Conservation (phyloP, 106 monocot species). For the Allium sativum region DNA sequence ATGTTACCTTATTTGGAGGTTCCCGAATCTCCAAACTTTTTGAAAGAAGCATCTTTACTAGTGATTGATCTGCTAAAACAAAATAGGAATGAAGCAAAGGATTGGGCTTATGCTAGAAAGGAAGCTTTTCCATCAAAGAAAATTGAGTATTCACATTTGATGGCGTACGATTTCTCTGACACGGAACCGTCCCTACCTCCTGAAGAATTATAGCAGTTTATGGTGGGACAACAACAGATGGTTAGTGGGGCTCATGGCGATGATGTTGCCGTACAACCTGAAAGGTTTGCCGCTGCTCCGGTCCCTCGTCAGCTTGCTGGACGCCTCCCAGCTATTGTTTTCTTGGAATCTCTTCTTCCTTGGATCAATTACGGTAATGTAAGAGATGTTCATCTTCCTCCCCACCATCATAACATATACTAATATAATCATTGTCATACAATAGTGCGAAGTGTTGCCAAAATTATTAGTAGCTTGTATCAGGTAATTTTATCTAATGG, state of each 20-base stretch:
- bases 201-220: conserved; percentile 73
- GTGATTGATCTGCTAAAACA: conserved; percentile 53
- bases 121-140: conserved; percentile 80
- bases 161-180: conserved; percentile 93
- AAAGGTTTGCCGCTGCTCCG: conserved; percentile 13
- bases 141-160: conserved; percentile 86
- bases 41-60: conserved; percentile 63
- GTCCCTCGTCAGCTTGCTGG: conserved; percentile 13
- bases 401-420: conserved; percentile 8
- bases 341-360: conserved; percentile 84
- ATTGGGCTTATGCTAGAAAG: conserved; percentile 79
- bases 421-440: neutral
- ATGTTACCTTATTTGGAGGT: conserved; percentile 85
- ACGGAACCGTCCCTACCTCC: conserved; percentile 72
- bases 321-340: conserved; percentile 63
- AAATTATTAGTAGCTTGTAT: no score
- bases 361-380: conserved; percentile 56
- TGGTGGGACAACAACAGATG: conserved; percentile 41
- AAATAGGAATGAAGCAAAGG: conserved; percentile 45
- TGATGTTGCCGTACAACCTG: conserved; percentile 19
- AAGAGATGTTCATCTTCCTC: conserved; percentile 17
- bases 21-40: conserved; percentile 75
- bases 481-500: no score
- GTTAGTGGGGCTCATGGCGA: conserved; percentile 32
- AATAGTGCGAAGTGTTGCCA: no score